These are phyloP conservation scores for Coemansia sp. DNA, from an alignment of 192 early-diverging fungal genomes.

Conservation along the genomic window DNA sequence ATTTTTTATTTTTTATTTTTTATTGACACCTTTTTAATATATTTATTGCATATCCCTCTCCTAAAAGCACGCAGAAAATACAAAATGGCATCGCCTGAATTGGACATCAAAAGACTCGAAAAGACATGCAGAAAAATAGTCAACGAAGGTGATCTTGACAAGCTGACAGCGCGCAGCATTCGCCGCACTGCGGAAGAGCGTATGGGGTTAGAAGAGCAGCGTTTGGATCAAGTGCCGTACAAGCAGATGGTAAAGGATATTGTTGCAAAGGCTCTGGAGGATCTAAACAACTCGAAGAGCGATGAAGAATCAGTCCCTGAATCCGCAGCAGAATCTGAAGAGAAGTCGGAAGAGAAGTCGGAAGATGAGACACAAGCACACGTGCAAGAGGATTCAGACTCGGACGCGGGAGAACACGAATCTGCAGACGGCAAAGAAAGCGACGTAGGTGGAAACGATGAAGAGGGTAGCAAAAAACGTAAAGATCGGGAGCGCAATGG, in stretches of 20 bases:
- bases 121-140: slow-evolving; percentile 27
- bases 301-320: background rate
- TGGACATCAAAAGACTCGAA: slow-evolving; percentile 21
- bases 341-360: background rate
- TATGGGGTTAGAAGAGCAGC: slow-evolving; percentile 26
- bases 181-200: slow-evolving; percentile 33
- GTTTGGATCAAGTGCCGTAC: slow-evolving; percentile 29
- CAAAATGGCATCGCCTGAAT: background rate
- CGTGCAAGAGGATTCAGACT: slow-evolving; percentile 1
- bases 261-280: slow-evolving; percentile 1
- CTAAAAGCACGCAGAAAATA: no score
- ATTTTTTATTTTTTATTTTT: slow-evolving; percentile 2
- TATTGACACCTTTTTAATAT: no score
- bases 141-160: slow-evolving; percentile 31
- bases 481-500: background rate
- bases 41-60: no score
- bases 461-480: background rate
- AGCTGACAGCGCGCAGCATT: slow-evolving; percentile 33
- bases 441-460: background rate
- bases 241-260: slow-evolving; percentile 20
- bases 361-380: background rate
- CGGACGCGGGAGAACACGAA: background rate
- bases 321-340: background rate
- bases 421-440: slow-evolving; percentile 4
- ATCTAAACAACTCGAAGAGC: slow-evolving; percentile 5